phyloP scores from a whole-genome alignment of 1,284 basidiomycete genomes.

The Apiotrichum siamense region DNA sequence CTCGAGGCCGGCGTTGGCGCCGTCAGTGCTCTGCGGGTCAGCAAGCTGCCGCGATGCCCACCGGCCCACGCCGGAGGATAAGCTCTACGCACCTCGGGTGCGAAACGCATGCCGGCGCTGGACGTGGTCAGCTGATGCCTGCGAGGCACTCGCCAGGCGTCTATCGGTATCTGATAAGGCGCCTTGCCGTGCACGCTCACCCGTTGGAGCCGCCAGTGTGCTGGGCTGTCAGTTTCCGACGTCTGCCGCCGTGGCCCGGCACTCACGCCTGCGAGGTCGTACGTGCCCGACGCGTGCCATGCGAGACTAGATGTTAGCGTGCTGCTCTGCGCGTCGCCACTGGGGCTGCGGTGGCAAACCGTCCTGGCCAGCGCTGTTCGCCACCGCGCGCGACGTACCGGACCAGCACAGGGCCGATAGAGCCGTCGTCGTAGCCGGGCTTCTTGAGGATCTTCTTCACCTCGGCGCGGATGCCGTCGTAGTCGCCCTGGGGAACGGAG shows the following conservation, averaged over 20 bases:
- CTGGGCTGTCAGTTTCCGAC: slow-evolving; percentile 14
- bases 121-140: slow-evolving; percentile 1
- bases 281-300: slow-evolving; percentile 53
- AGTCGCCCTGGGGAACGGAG: slow-evolving; percentile 37
- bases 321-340: not conserved
- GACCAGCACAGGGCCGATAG: slow-evolving; percentile 44
- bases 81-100: slow-evolving; percentile 49
- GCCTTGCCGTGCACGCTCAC: slow-evolving; percentile 27
- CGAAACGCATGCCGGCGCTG: slow-evolving; percentile 44
- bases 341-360: no score
- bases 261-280: slow-evolving; percentile 37
- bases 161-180: no score
- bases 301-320: slow-evolving; percentile 45
- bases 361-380: not conserved
- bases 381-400: slow-evolving; percentile 19
- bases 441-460: slow-evolving; percentile 44
- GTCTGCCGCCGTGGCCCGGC: no score
- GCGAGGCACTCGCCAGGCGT: not conserved
- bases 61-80: no score
- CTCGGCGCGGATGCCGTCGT: slow-evolving; percentile 38
- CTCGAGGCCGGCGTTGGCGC: slow-evolving; percentile 50
- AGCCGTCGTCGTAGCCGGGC: slow-evolving; percentile 47
- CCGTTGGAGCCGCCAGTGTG: slow-evolving; percentile 54
- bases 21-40: slow-evolving; percentile 34
- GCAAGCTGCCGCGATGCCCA: not conserved